Evolutionary conservation across 208 protist species (phyloP), one percentile per base, ranked within the genome.

Genomic region (Naegleria gruberi): DNA sequence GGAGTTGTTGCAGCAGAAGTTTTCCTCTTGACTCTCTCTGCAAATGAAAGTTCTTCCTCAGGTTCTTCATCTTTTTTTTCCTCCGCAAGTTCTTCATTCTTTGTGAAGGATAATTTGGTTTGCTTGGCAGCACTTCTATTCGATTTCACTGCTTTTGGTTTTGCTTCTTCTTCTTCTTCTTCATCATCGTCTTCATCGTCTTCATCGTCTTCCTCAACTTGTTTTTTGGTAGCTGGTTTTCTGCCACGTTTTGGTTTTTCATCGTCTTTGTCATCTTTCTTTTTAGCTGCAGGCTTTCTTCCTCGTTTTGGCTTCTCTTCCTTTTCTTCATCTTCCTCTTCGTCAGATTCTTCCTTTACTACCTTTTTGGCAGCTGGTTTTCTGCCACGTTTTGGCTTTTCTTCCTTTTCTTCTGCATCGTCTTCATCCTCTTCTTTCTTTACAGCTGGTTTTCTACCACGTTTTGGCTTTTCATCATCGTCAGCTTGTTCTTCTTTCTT

Each of bases 341-440:
- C 43, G 17, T 83, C 55, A 0, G 15, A 26, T 42, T 45, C 43
- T 82, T 82, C 10, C 19, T 55, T 83, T 74, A 34, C 12, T 19
- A 12, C 55, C 41, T 74, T 83, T 34, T 84, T 74, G 2, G 15
- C 23, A 8, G 86, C 15, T 74, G 15, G 6, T 12, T 40, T 65
- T 83, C 8, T 91, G 43, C 42, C 1, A 42, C 34, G 40, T 12
- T 10, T 17, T 55, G 26, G 73, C n/a, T 89, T 40, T 46, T 10
- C 43, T 85, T 74, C 55, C 43, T 37, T 8, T 41, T 93, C 89
- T 55, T 88, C 55, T 87, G 90, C 92, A 10, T 57, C 42, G 19
- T 93, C 90, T 43, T 91, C 88, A 0, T 55, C 2, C 6, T 91
- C 90, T 55, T 82, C 82, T 82, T 91, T 90, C 45, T 93, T 47